These are phyloP conservation scores for Bipolaris cookei DNA, from an alignment of 2,329 filamentous ascomycete species.

Conservation along the genomic window DNA sequence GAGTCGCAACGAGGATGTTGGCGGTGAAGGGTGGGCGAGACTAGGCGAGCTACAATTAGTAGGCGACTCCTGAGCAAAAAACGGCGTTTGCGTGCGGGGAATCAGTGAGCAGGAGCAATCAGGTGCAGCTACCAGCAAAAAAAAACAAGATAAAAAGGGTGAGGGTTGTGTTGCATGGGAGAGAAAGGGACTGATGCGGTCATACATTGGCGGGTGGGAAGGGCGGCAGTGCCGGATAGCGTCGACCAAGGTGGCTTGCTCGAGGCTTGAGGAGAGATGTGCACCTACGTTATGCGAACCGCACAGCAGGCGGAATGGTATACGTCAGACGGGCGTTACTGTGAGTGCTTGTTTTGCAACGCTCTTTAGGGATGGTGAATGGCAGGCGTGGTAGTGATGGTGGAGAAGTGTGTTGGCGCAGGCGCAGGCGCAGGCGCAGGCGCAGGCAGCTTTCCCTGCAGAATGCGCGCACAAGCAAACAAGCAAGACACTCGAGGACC, in stretches of 20 bases:
- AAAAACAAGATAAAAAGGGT: neutral
- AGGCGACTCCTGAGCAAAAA: slow-evolving; percentile 13
- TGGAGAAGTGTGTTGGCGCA: slow-evolving; percentile 1
- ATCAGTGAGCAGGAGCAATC: slow-evolving; percentile 5
- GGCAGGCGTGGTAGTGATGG: slow-evolving; percentile 1
- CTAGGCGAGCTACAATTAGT: slow-evolving; percentile 28
- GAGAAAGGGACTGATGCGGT: slow-evolving; percentile 11
- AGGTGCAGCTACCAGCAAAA: neutral
- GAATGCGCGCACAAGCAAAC: neutral
- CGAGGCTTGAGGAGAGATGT: slow-evolving; percentile 17
- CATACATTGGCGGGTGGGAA: slow-evolving; percentile 27
- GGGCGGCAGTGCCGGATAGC: slow-evolving; percentile 31
- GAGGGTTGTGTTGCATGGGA: slow-evolving; percentile 4
- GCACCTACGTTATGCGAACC: slow-evolving; percentile 25
- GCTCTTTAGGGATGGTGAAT: slow-evolving; percentile 15
- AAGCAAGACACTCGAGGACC: neutral
- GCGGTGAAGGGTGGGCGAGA: slow-evolving; percentile 25
- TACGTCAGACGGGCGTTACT: neutral
- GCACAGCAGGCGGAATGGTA: neutral
- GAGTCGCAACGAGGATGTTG: slow-evolving; percentile 14
- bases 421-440: neutral
- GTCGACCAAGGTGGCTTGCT: slow-evolving; percentile 25
- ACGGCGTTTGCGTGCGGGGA: slow-evolving; percentile 7
- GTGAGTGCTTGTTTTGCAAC: slow-evolving; percentile 9
- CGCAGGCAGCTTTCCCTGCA: neutral